Percentiles rank a stretch among this genome's conserved stretches.
Conservation (phyloP, 1,284 basidiomycete species). For the Ustilago sp. region DNA sequence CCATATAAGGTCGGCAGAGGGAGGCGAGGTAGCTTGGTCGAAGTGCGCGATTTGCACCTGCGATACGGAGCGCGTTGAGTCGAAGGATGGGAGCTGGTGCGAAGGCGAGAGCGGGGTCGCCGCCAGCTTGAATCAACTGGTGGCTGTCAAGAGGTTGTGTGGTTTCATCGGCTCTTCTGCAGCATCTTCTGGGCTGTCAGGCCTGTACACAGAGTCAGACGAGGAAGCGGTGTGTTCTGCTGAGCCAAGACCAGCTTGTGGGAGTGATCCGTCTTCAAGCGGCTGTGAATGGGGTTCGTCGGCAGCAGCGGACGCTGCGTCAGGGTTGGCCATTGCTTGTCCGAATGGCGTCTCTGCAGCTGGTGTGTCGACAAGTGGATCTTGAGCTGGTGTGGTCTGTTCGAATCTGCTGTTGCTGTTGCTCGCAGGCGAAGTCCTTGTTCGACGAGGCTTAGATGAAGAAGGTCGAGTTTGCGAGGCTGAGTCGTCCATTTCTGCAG, state of each 20-base stretch:
- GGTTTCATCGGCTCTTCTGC: constrained; percentile 15
- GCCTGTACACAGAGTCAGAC: not conserved
- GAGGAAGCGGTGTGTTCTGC: constrained; percentile 1
- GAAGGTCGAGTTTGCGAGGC: constrained; percentile 12
- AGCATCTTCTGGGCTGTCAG: not conserved
- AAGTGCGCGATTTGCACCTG: constrained; percentile 78
- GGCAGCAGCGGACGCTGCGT: not conserved
- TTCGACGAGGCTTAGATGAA: constrained; percentile 10
- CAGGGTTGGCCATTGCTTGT: constrained; percentile 28
- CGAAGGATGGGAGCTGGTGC: constrained; percentile 54
- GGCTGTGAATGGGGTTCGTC: constrained; percentile 19
- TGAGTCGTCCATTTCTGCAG: constrained; percentile 17
- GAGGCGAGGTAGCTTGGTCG: constrained; percentile 82
- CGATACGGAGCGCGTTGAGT: constrained; percentile 81
- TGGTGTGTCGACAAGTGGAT: not conserved
- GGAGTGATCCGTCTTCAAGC: constrained; percentile 27
- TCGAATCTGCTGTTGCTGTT: not conserved
- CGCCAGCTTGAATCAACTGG: constrained; percentile 42
- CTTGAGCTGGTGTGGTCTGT: not conserved
- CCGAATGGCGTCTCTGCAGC: constrained; percentile 21
- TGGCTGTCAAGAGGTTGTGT: constrained; percentile 58
- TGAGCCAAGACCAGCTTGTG: constrained; percentile 18
- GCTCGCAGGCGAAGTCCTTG: not conserved
- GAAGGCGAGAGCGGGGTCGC: constrained; percentile 17
- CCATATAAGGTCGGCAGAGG: constrained; percentile 79